Evolutionary conservation across 2,329 filamentous ascomycete species (phyloP), one percentile per base, ranked within the genome.

Genomic region (Paracamarosporium sp.): DNA sequence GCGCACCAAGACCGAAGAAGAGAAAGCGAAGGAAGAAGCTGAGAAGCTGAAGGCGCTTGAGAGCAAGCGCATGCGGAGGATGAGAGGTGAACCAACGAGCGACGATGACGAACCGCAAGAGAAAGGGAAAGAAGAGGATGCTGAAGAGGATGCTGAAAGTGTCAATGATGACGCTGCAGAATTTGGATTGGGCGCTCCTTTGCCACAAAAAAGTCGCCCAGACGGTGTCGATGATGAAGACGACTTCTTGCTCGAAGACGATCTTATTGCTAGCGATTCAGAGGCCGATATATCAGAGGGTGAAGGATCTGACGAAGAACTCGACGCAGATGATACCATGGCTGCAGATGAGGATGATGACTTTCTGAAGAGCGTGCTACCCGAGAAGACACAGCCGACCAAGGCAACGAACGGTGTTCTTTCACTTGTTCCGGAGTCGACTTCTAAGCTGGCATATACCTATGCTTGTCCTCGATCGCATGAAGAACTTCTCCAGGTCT

Each of bases 171-270:
- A 90, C 69, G 86, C 86, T 13, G 83, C 81, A 47, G 81, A 82
- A 48, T 89, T 89, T 69, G 87, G 87, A 1, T 77, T 89, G n/a
- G 84, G 83, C 3, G 82, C 84, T 11, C 84, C 89, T 70, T 53
- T 62, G 35, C 43, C 67, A 82, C 90, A 74, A 4, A 56, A 70
- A 27, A 70, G 68, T 38, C 61, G 73, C 71, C 64, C 73, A 62
- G 59, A 70, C 53, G 65, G 76, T 64, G 57, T 96, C 31, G 93
- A 97, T 63, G 94, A 97, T 66, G 94, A 98, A 72, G 94, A 98
- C 67, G 92, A 97, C 67, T 98, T 98, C 68, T 74, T 94, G 25
- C 88, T 97, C 60, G 94, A 98, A 57, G 91, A 95, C 61, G 90
- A 96, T 70, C 83, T 98, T 15, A 85, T 97, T 31, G 93, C 93